phyloP scores from a whole-genome alignment of 2,329 filamentous ascomycete species.

The Ophiostoma sp. region DNA sequence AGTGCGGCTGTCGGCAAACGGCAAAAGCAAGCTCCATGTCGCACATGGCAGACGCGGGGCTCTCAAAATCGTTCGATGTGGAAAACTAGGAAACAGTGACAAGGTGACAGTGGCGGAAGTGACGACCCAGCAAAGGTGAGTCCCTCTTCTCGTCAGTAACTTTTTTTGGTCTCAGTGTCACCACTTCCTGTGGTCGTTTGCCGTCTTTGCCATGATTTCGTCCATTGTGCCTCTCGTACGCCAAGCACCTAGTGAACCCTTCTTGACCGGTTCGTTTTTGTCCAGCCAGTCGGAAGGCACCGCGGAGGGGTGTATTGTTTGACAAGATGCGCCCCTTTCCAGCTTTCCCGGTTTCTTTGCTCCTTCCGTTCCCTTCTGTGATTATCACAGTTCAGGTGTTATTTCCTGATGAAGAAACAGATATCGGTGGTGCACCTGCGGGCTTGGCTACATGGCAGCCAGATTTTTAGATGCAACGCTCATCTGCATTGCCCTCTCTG shows the following conservation, averaged over 20 bases:
- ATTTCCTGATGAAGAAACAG: not conserved
- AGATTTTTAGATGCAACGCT: not conserved
- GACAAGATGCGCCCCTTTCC: not conserved
- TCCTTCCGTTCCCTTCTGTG: not conserved
- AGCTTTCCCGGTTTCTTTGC: not conserved
- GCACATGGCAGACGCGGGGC: not conserved
- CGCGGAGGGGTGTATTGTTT: not conserved
- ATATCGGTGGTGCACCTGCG: not conserved
- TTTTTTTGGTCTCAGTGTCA: not conserved
- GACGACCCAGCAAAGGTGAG: not conserved
- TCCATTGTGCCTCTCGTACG: not conserved
- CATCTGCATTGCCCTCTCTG: not conserved
- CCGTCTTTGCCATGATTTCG: not conserved
- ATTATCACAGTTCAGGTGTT: not conserved
- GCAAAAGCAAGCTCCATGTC: not conserved
- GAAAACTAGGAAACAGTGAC: not conserved
- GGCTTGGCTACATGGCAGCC: not conserved
- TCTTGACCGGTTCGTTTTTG: constrained; percentile 2
- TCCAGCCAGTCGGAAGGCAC: constrained; percentile 11
- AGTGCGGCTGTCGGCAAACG: not conserved
- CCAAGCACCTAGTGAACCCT: not conserved
- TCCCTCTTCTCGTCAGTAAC: not conserved
- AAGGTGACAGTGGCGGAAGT: not conserved
- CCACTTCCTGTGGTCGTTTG: not conserved
- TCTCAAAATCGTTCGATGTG: not conserved